Evolutionary conservation across 2,329 filamentous ascomycete genomes (phyloP).

Genomic region (Pseudogymnoascus pannorum): DNA sequence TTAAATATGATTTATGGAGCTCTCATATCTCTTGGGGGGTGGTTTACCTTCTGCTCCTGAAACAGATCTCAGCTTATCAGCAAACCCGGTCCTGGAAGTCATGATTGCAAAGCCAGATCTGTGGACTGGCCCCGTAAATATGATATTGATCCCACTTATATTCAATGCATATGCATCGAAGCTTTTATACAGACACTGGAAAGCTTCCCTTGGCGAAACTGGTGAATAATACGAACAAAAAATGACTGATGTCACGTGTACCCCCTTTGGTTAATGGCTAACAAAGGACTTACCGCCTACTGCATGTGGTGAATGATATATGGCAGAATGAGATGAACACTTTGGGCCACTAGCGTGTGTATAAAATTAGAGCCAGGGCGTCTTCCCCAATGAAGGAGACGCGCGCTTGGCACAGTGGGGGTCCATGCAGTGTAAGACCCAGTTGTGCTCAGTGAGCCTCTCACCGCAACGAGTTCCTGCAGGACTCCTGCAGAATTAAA

Average conservation of each 20-base stretch:
- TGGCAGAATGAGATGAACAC: neutral
- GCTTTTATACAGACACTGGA: neutral
- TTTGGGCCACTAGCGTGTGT: slow-evolving; percentile 3
- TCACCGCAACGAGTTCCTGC: slow-evolving; percentile 6
- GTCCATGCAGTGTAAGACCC: slow-evolving; percentile 1
- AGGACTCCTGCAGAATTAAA: slow-evolving; percentile 4
- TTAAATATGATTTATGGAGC: neutral
- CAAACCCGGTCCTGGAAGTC: neutral
- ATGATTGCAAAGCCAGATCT: neutral
- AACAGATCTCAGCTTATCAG: neutral
- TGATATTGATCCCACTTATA: neutral
- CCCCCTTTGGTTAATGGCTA: neutral
- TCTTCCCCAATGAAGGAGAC: slow-evolving; percentile 1
- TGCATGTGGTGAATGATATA: too few relatives aligned
- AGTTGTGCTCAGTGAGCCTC: neutral
- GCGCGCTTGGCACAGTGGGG: slow-evolving; percentile 3
- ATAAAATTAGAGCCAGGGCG: slow-evolving; percentile 4
- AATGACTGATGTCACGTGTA: neutral
- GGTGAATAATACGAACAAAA: neutral
- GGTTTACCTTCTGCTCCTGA: neutral
- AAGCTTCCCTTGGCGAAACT: neutral
- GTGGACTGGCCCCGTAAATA: neutral
- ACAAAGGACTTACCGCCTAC: neutral
- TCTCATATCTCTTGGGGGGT: neutral
- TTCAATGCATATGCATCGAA: neutral